Percentiles rank a stretch among this genome's conserved stretches.
These are phyloP conservation scores for Elsinoe perseae DNA, from an alignment of 2,329 filamentous ascomycete species.

Conservation along the genomic window DNA sequence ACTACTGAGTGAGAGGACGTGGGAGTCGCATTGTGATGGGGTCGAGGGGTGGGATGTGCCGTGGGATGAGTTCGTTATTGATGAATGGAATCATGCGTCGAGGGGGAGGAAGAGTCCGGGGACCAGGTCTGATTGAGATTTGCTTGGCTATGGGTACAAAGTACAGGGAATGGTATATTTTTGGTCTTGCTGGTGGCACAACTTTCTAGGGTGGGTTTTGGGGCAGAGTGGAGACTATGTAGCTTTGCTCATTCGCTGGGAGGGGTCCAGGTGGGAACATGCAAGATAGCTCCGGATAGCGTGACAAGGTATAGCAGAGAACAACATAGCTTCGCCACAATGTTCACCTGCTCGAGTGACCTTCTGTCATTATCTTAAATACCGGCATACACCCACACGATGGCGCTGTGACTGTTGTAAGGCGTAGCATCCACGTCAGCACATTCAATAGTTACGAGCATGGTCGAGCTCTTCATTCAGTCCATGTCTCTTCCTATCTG, in stretches of 20 bases:
- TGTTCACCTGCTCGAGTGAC: no score
- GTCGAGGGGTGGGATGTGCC: neutral
- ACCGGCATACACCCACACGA: no score
- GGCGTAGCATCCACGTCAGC: no score
- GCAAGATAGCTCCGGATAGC: neutral
- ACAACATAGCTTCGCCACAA: no score
- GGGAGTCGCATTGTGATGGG: no score
- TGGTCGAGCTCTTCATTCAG: neutral
- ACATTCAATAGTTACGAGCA: neutral
- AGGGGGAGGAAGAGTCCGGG: neutral
- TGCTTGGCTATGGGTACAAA: no score
- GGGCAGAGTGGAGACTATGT: neutral
- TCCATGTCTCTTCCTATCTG: neutral
- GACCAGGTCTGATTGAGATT: neutral
- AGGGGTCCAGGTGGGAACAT: neutral
- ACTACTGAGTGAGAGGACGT: no score
- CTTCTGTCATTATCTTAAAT: no score
- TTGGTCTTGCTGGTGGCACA: no score
- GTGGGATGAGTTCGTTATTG: neutral
- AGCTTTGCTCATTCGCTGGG: neutral
- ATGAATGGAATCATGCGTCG: neutral
- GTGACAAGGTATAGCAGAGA: neutral
- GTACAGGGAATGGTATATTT: no score
- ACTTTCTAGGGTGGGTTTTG: neutral
- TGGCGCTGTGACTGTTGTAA: no score